Conservation (phyloP, 1,284 basidiomycete species). For the Retiboletus flavoniger region DNA sequence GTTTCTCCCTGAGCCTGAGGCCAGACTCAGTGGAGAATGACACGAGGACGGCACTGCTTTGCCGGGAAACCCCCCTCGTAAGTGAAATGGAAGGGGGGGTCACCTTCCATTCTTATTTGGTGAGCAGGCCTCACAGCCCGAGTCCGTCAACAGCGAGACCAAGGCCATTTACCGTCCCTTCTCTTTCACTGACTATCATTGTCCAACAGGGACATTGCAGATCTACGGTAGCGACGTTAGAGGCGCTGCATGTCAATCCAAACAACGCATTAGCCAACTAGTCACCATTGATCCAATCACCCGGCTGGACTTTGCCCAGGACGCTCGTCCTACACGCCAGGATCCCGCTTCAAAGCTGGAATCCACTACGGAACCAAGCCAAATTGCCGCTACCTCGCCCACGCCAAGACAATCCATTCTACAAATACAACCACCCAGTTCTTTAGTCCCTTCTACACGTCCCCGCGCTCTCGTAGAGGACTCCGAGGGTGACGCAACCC, state of each 20-base stretch:
- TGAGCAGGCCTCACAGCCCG: slow-evolving; percentile 31
- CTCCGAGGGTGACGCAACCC: slow-evolving; percentile 39
- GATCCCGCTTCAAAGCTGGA: slow-evolving; percentile 47
- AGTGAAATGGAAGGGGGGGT: slow-evolving; percentile 30
- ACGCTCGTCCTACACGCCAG: slow-evolving; percentile 48
- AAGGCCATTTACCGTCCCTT: slow-evolving; percentile 17
- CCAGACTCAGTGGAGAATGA: too few species aligned
- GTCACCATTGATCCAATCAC: slow-evolving; percentile 72
- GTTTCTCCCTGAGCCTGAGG: too few species aligned
- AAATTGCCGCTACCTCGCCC: slow-evolving; percentile 30
- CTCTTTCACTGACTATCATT: slow-evolving; percentile 23
- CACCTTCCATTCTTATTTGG: slow-evolving; percentile 27
- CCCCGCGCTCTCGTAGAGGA: slow-evolving; percentile 62
- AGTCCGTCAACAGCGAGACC: slow-evolving; percentile 27
- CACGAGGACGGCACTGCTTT: not conserved
- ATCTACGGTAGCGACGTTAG: slow-evolving; percentile 22
- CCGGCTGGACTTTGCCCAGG: slow-evolving; percentile 55
- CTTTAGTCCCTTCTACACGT: slow-evolving; percentile 62
- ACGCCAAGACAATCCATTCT: slow-evolving; percentile 25
- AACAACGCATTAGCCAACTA: slow-evolving; percentile 24
- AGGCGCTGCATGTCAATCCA: slow-evolving; percentile 34
- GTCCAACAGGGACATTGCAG: slow-evolving; percentile 18
- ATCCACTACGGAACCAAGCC: slow-evolving; percentile 37
- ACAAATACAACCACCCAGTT: slow-evolving; percentile 33
- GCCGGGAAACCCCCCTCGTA: slow-evolving; percentile 13